Percentiles rank a stretch among this genome's conserved stretches.
Evolutionary conservation across 805 yeast species (phyloP).

Genomic region (Saccharomycopsis javanensis): DNA sequence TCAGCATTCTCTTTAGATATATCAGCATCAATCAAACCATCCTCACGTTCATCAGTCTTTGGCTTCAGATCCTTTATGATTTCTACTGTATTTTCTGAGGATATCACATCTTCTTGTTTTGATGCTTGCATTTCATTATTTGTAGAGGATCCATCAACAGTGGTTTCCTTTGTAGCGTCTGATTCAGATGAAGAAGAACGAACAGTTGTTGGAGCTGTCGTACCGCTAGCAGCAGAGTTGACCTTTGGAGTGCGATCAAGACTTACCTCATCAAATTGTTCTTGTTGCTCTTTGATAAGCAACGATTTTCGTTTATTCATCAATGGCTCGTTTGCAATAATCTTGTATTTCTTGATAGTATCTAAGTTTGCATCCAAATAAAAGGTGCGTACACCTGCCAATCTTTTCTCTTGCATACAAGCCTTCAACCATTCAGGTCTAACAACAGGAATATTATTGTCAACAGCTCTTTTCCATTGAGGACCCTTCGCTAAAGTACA

Average conservation of each 20-base stretch:
- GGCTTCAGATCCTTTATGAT: neutral
- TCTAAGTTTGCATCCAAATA: conserved; percentile 30
- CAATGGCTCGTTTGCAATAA: neutral
- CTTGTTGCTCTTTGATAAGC: conserved; percentile 3
- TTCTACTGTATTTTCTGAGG: conserved; percentile 8
- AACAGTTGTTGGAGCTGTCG: neutral
- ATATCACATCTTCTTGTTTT: conserved; percentile 13
- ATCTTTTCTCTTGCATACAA: conserved; percentile 85
- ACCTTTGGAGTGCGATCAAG: conserved; percentile 8
- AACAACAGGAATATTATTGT: conserved; percentile 82
- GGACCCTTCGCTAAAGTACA: conserved; percentile 61
- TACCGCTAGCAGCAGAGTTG: neutral
- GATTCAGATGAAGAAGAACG: conserved; percentile 3
- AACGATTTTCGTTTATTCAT: neutral
- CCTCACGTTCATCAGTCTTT: neutral
- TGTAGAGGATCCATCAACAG: neutral
- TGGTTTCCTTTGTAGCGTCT: neutral
- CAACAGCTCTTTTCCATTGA: conserved; percentile 71
- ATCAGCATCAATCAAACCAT: neutral
- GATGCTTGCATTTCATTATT: conserved; percentile 1
- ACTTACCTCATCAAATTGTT: conserved; percentile 15
- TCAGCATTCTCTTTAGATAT: neutral
- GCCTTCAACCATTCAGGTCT: conserved; percentile 97
- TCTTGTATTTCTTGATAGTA: conserved; percentile 8
- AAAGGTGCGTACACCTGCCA: conserved; percentile 87